Conservation (phyloP, 2,329 filamentous ascomycete genomes). For the Cladosporium cucumerinum region DNA sequence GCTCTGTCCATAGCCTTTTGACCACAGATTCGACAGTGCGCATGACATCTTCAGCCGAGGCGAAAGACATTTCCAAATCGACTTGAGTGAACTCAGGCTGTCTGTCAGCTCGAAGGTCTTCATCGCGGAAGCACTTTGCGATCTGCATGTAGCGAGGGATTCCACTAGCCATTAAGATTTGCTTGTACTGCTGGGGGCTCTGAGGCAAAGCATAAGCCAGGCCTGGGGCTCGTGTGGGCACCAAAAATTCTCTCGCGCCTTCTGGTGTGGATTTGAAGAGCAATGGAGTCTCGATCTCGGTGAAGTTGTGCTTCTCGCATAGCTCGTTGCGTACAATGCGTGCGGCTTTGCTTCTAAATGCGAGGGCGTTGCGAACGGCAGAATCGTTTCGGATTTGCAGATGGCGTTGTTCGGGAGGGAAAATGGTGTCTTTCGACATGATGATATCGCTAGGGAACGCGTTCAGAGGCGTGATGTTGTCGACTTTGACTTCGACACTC, state of each 20-base stretch:
- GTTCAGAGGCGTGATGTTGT: conserved; percentile 66
- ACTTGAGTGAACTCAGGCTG: conserved; percentile 97
- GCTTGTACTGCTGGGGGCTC: conserved; percentile 97
- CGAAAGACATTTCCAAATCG: conserved; percentile 92
- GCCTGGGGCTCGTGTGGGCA: conserved; percentile 75
- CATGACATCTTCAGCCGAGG: conserved; percentile 69
- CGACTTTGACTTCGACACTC: conserved; percentile 58
- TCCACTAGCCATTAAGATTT: conserved; percentile 91
- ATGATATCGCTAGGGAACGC: conserved; percentile 72
- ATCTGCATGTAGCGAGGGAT: conserved; percentile 84
- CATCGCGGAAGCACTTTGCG: conserved; percentile 91
- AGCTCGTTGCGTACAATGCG: conserved; percentile 55
- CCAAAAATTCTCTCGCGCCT: conserved; percentile 89
- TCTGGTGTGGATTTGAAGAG: conserved; percentile 98
- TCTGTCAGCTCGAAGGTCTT: conserved; percentile 85
- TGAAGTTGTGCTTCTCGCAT: conserved; percentile 55
- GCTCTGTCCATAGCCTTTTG: conserved; percentile 51
- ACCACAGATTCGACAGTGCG: conserved; percentile 53
- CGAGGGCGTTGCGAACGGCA: conserved; percentile 64
- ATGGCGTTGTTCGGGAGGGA: conserved; percentile 72
- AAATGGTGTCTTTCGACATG: conserved; percentile 69
- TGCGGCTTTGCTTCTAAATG: conserved; percentile 63
- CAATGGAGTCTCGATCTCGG: conserved; percentile 85
- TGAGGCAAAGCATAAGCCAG: conserved; percentile 88
- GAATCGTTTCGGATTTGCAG: conserved; percentile 77